phyloP scores from a whole-genome alignment of 768 basidiomycete genomes.

The Trametes cinnabarina region DNA sequence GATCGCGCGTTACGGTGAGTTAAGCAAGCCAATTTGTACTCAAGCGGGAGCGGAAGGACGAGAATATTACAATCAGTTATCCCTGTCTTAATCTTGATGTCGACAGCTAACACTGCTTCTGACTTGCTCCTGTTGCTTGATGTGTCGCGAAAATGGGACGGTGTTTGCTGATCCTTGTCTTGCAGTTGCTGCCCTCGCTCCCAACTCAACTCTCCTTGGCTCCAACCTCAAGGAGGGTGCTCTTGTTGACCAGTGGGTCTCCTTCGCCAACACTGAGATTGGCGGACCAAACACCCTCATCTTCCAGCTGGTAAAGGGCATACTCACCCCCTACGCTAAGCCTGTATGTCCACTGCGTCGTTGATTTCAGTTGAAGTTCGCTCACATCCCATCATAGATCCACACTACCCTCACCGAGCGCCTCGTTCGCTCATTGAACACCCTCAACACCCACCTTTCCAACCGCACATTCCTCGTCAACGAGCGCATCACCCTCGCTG shows the following conservation, averaged over 20 bases:
- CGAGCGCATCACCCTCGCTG: conserved; percentile 93
- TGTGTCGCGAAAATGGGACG: conserved; percentile 16
- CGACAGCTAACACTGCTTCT: conserved; percentile 33
- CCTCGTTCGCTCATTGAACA: conserved; percentile 55
- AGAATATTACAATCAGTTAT: conserved; percentile 57
- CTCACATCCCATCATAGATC: conserved; percentile 39
- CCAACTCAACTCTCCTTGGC: conserved; percentile 80
- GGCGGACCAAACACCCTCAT: conserved; percentile 38
- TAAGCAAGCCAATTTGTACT: neutral
- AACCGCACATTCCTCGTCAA: conserved; percentile 87
- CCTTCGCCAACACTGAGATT: conserved; percentile 70
- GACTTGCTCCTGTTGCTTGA: conserved; percentile 25
- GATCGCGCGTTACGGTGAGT: conserved; percentile 89
- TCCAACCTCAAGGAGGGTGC: conserved; percentile 62
- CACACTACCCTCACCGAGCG: conserved; percentile 56
- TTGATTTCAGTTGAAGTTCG: neutral
- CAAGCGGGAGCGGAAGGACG: conserved; percentile 33
- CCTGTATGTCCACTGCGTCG: conserved; percentile 57
- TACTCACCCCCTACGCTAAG: conserved; percentile 74
- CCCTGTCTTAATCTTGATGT: conserved; percentile 62
- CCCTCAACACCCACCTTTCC: conserved; percentile 71
- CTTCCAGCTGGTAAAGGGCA: conserved; percentile 43
- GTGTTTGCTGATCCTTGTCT: conserved; percentile 7
- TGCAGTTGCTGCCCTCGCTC: conserved; percentile 71
- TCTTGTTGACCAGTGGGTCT: conserved; percentile 81